These are phyloP conservation scores for Tetraselmis chui DNA, from an alignment of 139 green algal species.

Conservation along the genomic window DNA sequence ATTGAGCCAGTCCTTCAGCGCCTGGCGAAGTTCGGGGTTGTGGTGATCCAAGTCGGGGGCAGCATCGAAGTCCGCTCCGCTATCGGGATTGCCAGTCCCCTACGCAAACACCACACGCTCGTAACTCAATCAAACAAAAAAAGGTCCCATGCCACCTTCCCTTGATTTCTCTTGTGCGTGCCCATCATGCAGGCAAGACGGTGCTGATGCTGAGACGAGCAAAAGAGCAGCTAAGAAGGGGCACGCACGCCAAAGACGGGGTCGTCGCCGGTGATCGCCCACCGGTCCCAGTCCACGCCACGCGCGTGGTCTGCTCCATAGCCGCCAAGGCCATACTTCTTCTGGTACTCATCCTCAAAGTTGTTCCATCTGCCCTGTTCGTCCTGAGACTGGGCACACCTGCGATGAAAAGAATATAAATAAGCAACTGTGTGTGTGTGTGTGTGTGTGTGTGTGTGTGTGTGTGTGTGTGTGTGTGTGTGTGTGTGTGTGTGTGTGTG, in stretches of 20 bases:
- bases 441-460: no score
- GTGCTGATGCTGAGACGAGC: no score
- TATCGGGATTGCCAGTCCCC: slow-evolving; percentile 60
- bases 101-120: no score
- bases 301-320: slow-evolving; percentile 18
- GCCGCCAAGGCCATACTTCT: background rate
- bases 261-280: slow-evolving; percentile 76
- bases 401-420: no score
- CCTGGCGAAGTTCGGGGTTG: slow-evolving; percentile 60
- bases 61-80: slow-evolving; percentile 57
- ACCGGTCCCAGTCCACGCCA: slow-evolving; percentile 67
- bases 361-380: slow-evolving; percentile 60
- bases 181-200: no score
- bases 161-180: no score
- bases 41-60: slow-evolving; percentile 85
- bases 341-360: slow-evolving; percentile 22
- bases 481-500: no score
- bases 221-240: no score
- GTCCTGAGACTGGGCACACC: slow-evolving; percentile 56
- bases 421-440: no score
- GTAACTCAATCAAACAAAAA: no score
- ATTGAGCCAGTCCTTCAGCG: slow-evolving; percentile 68
- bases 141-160: no score
- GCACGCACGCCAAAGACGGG: slow-evolving; percentile 34
- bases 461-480: no score